Evolutionary conservation across 306 rosid species (phyloP).

Genomic region (Acmispon strigosus): DNA sequence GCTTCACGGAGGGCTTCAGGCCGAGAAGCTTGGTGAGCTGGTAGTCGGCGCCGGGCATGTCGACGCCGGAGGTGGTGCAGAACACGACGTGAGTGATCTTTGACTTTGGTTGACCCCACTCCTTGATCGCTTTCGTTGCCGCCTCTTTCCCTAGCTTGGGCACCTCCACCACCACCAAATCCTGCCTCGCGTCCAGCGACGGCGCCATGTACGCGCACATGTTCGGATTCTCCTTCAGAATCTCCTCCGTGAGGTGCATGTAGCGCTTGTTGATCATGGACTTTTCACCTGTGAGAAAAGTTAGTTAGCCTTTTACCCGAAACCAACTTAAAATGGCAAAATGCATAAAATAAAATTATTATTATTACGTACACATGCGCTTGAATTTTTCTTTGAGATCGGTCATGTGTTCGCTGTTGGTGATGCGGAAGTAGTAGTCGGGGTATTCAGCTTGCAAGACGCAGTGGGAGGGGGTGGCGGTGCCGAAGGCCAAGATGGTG

Average conservation of each 20-base stretch:
- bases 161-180: conserved; percentile 51
- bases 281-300: conserved; percentile 37
- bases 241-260: conserved; percentile 46
- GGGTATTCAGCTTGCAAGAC: conserved; percentile 45
- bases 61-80: conserved; percentile 62
- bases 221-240: conserved; percentile 37
- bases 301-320: too few relatives aligned
- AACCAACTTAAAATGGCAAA: too few relatives aligned
- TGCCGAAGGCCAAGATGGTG: conserved; percentile 46
- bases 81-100: conserved; percentile 54
- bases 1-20: conserved; percentile 49
- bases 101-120: conserved; percentile 69
- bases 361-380: conserved; percentile 48
- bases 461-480: conserved; percentile 44
- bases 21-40: conserved; percentile 56
- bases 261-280: conserved; percentile 58
- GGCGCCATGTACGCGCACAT: conserved; percentile 58
- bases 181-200: conserved; percentile 50
- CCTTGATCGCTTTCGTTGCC: conserved; percentile 41
- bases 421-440: conserved; percentile 56
- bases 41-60: conserved; percentile 64
- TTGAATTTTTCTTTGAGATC: conserved; percentile 48
- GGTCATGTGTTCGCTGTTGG: conserved; percentile 56
- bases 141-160: conserved; percentile 61
- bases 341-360: too few relatives aligned